Percentiles rank a stretch among this genome's conserved stretches.
Evolutionary conservation across 345 rosid genomes (phyloP).

Genomic region (Eutrema yunnanense): DNA sequence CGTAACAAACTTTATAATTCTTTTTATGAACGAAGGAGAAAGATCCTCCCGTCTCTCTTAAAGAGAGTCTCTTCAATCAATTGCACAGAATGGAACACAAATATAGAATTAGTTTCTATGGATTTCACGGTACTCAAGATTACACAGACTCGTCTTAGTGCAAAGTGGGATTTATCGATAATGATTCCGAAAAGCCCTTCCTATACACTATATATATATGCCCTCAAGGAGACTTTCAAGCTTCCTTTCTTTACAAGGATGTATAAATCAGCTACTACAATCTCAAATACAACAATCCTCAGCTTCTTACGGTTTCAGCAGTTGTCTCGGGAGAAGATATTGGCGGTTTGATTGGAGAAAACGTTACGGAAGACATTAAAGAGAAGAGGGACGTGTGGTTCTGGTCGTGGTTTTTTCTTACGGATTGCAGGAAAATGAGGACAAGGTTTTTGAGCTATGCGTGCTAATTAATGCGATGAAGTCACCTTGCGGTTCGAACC

Average conservation of each 20-base stretch:
- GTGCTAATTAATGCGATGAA: neutral
- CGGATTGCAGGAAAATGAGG: neutral
- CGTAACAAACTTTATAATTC: too few relatives aligned
- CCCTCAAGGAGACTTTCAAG: constrained; percentile 5
- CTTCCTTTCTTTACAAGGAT: neutral
- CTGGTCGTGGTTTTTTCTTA: neutral
- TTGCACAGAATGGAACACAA: too few relatives aligned
- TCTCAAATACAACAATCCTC: neutral
- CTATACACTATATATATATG: neutral
- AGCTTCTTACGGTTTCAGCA: neutral
- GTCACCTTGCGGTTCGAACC: neutral
- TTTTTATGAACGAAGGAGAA: too few relatives aligned
- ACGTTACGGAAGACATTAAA: neutral
- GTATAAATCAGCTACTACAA: neutral
- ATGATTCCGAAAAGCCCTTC: neutral
- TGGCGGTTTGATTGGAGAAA: neutral
- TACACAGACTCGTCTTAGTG: too few relatives aligned
- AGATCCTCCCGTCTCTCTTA: too few relatives aligned
- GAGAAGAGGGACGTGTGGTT: neutral
- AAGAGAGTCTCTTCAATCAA: too few relatives aligned
- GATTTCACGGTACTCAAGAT: too few relatives aligned
- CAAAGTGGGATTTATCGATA: too few relatives aligned
- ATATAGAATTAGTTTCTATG: too few relatives aligned
- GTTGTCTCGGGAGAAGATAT: neutral
- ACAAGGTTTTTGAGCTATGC: neutral